Evolutionary conservation across 345 rosid genomes (phyloP).

Genomic region (Alliaria petiolata): DNA sequence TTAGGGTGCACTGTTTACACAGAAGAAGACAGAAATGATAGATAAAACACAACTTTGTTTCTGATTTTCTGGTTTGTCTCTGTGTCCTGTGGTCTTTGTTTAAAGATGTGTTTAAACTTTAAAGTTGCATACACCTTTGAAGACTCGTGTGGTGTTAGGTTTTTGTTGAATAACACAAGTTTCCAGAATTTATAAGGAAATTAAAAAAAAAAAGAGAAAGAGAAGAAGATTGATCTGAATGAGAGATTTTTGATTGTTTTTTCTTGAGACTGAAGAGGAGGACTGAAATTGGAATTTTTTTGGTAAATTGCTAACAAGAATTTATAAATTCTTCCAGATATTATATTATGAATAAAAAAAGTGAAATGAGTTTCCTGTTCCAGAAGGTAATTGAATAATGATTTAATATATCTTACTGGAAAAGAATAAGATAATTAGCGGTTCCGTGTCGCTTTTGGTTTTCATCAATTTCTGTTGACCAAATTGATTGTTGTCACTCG

Average conservation of each 20-base stretch:
- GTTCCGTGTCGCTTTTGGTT: slow-evolving; percentile 21
- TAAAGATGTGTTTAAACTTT: slow-evolving; percentile 13
- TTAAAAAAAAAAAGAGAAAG: not conserved
- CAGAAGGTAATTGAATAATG: not conserved
- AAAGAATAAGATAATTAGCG: not conserved
- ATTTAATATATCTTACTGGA: too few species aligned
- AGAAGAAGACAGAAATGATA: slow-evolving; percentile 9
- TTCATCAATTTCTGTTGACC: slow-evolving; percentile 14
- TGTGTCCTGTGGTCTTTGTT: slow-evolving; percentile 32
- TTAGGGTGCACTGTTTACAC: slow-evolving; percentile 24
- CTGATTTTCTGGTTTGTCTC: not conserved
- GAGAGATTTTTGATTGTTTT: not conserved
- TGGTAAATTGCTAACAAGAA: not conserved
- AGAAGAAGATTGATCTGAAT: not conserved
- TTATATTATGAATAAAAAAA: not conserved
- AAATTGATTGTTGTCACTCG: not conserved
- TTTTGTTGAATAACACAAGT: not conserved
- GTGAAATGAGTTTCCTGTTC: not conserved
- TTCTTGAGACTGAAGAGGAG: not conserved
- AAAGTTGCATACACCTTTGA: slow-evolving; percentile 12
- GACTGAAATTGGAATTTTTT: not conserved
- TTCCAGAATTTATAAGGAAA: not conserved
- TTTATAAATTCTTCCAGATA: not conserved
- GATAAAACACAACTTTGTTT: not conserved
- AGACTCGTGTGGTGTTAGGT: slow-evolving; percentile 25